These are phyloP conservation scores for Blastobotrys aristatus DNA, from an alignment of 1,139 yeast species.

Conservation along the genomic window DNA sequence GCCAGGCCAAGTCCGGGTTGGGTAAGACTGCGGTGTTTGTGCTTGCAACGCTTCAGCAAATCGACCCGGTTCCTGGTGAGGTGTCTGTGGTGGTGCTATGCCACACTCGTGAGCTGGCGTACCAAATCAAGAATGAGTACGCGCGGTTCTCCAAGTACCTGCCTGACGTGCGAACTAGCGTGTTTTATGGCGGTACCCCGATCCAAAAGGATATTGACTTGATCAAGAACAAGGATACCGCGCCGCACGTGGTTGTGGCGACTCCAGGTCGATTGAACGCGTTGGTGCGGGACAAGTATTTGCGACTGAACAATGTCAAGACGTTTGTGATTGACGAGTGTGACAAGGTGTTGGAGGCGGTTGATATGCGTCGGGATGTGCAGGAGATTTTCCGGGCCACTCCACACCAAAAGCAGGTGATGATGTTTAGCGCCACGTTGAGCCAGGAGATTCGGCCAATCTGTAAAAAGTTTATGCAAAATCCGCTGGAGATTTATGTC, in stretches of 20 bases:
- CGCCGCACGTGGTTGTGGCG: constrained; percentile 96
- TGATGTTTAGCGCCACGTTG: constrained; percentile 98
- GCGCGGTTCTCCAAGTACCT: constrained; percentile 96
- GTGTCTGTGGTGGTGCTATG: constrained; percentile 90
- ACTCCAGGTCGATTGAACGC: constrained; percentile 98
- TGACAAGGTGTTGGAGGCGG: constrained; percentile 85
- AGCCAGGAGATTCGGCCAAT: constrained; percentile 93
- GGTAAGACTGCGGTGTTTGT: constrained; percentile 99
- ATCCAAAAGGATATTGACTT: constrained; percentile 81
- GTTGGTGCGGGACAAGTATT: constrained; percentile 82
- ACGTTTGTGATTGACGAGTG: constrained; percentile 97
- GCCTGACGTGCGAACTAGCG: constrained; percentile 97
- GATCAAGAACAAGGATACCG: constrained; percentile 85
- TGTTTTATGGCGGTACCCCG: constrained; percentile 94
- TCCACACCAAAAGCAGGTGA: constrained; percentile 97
- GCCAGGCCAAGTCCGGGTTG: constrained; percentile 99
- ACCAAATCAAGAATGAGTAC: constrained; percentile 96
- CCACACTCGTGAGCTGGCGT: constrained; percentile 98
- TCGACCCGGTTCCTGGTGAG: constrained; percentile 97
- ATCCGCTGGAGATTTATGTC: constrained; percentile 94
- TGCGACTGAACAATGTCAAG: constrained; percentile 85
- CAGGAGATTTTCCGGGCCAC: constrained; percentile 97
- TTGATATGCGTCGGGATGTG: constrained; percentile 97
- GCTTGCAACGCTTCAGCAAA: constrained; percentile 90
- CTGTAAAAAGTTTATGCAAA: constrained; percentile 97